These are phyloP conservation scores for Dissoconium aciculare DNA, from an alignment of 2,329 filamentous ascomycete genomes.

Conservation along the genomic window DNA sequence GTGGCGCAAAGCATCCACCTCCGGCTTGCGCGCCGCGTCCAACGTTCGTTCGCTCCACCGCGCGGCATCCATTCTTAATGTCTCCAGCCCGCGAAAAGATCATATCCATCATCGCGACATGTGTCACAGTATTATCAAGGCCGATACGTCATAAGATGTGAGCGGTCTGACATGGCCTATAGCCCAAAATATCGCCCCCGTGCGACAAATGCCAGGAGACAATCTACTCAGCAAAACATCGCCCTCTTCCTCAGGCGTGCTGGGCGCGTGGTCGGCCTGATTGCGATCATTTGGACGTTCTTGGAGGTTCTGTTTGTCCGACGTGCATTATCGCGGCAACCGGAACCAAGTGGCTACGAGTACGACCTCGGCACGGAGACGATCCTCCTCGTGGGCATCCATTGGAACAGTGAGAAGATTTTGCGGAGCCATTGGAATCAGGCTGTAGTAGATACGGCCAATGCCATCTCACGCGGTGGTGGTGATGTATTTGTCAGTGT, in stretches of 20 bases:
- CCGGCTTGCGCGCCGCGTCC: no score
- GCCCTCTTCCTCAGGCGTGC: background rate
- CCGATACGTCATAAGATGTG: no score
- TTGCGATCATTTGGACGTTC: constrained; percentile 12
- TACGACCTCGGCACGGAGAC: constrained; percentile 14
- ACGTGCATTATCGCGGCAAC: constrained; percentile 8
- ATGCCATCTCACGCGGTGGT: constrained; percentile 37
- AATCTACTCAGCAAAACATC: no score
- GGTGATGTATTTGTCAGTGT: constrained; percentile 55
- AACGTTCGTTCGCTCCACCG: no score
- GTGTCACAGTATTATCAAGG: no score
- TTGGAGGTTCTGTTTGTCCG: constrained; percentile 13
- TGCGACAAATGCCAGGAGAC: no score
- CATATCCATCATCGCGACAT: no score
- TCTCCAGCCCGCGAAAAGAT: no score
- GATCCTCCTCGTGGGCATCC: constrained; percentile 54
- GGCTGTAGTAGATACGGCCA: constrained; percentile 43
- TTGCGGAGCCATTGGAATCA: constrained; percentile 48
- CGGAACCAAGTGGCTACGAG: constrained; percentile 4
- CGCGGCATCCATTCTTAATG: no score
- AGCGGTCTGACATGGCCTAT: no score
- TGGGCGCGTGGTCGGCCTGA: constrained; percentile 3
- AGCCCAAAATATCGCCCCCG: no score
- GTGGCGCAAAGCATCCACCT: no score
- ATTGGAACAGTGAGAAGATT: constrained; percentile 51